Percentiles rank a stretch among this genome's conserved stretches.
These are phyloP conservation scores for Trichoderma gracile DNA, from an alignment of 2,329 filamentous ascomycete genomes.

Conservation along the genomic window DNA sequence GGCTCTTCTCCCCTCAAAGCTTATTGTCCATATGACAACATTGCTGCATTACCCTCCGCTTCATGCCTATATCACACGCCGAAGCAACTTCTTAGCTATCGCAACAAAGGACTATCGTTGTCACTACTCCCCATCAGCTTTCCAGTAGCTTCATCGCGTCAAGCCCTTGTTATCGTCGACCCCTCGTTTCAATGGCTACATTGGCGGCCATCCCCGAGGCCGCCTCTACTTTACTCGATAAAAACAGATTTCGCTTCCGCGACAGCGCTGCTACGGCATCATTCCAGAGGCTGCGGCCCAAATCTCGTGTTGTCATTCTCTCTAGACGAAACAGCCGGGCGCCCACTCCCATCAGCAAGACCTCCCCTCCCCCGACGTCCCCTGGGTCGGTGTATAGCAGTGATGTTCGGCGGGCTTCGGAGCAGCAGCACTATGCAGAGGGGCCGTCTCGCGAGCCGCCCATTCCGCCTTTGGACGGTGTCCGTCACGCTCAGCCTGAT, in stretches of 20 bases:
- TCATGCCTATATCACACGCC: conserved; percentile 9
- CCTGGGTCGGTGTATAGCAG: conserved; percentile 6
- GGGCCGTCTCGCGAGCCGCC: not conserved
- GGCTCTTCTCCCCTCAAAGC: conserved; percentile 11
- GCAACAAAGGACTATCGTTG: conserved; percentile 25
- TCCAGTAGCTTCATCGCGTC: conserved; percentile 31
- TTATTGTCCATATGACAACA: conserved; percentile 6
- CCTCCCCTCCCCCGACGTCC: conserved; percentile 1
- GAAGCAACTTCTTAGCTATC: conserved; percentile 23
- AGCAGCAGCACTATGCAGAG: not conserved
- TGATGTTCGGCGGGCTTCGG: not conserved
- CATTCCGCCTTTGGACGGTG: not conserved
- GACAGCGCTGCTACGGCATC: conserved; percentile 26
- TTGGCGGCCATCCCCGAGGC: conserved; percentile 35
- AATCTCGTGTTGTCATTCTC: conserved; percentile 34
- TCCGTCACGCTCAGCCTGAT: not conserved
- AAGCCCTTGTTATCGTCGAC: conserved; percentile 21
- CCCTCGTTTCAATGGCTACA: conserved; percentile 34
- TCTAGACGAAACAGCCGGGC: conserved; percentile 33
- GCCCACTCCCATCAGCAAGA: conserved; percentile 28
- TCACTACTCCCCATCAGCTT: conserved; percentile 29
- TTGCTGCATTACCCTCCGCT: not conserved
- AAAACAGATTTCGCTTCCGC: conserved; percentile 25
- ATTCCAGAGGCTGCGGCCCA: conserved; percentile 30
- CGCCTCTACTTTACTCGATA: conserved; percentile 29